Percentiles rank a stretch among this genome's conserved stretches.
These are phyloP conservation scores for Tricholoma hemisulphureum DNA, from an alignment of 768 basidiomycete genomes.

Conservation along the genomic window DNA sequence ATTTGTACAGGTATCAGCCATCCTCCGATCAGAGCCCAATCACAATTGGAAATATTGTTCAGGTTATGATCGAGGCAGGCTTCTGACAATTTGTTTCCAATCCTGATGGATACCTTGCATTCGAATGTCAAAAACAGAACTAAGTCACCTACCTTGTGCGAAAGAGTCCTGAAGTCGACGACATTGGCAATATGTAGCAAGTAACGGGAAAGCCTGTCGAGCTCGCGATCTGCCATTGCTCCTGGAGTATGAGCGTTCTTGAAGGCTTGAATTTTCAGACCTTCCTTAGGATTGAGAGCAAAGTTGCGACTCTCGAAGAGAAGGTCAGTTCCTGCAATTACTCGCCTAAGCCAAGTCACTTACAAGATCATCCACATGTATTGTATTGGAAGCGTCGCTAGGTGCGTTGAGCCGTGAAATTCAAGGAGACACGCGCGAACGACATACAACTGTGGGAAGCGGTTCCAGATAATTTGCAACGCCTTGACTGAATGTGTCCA, in stretches of 20 bases:
- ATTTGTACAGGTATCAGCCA: not conserved
- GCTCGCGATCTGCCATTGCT: constrained; percentile 64
- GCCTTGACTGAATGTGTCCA: constrained; percentile 83
- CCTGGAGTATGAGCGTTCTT: constrained; percentile 71
- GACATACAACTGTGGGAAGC: constrained; percentile 75
- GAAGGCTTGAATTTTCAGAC: constrained; percentile 81
- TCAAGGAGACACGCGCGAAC: not conserved
- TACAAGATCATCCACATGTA: constrained; percentile 86
- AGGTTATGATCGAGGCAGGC: constrained; percentile 28
- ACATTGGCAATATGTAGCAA: constrained; percentile 60
- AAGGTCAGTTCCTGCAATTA: not conserved
- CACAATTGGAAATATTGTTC: not conserved
- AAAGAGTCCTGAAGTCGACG: constrained; percentile 60
- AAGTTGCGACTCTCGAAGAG: constrained; percentile 69
- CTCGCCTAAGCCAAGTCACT: constrained; percentile 15
- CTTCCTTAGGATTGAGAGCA: constrained; percentile 81
- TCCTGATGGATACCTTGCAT: constrained; percentile 30
- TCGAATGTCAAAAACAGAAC: not conserved
- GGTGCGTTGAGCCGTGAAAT: not conserved
- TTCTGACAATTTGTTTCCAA: constrained; percentile 49
- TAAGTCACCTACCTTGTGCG: constrained; percentile 57
- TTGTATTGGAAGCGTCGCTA: constrained; percentile 69
- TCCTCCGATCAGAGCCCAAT: not conserved
- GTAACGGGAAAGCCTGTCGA: constrained; percentile 63
- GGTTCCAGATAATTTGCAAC: constrained; percentile 84